phyloP scores from a whole-genome alignment of 345 rosid genomes.

The Eucalyptus guilfoylei region DNA sequence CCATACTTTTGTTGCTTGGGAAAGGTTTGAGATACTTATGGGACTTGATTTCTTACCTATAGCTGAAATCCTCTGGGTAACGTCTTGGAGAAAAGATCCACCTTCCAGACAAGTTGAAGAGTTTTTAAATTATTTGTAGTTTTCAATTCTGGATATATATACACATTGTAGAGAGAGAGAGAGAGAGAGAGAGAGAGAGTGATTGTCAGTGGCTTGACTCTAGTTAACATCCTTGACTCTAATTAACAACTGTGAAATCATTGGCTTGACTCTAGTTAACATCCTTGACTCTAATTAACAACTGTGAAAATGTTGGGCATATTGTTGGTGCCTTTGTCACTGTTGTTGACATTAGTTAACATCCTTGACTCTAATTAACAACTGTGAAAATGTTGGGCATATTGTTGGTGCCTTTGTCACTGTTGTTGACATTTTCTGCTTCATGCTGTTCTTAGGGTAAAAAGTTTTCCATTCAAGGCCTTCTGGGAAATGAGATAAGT shows the following conservation, averaged over 20 bases:
- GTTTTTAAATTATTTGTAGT: neutral
- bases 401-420: neutral
- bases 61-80: neutral
- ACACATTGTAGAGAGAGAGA: neutral
- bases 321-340: neutral
- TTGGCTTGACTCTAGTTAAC: neutral
- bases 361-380: neutral
- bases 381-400: neutral
- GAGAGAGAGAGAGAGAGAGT: neutral
- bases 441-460: constrained; percentile 34
- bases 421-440: neutral
- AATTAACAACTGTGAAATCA: neutral
- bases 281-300: neutral
- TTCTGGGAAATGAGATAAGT: constrained; percentile 51
- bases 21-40: neutral
- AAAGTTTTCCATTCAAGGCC: constrained; percentile 84
- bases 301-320: neutral
- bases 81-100: neutral
- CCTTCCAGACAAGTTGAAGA: neutral
- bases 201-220: neutral
- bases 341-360: neutral
- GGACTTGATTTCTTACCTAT: neutral
- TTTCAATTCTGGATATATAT: neutral
- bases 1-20: neutral
- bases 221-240: neutral